Percentiles rank a stretch among this genome's conserved stretches.
phyloP scores from a whole-genome alignment of 1,139 yeast genomes.

The Barnettozyma hawaiiensis region DNA sequence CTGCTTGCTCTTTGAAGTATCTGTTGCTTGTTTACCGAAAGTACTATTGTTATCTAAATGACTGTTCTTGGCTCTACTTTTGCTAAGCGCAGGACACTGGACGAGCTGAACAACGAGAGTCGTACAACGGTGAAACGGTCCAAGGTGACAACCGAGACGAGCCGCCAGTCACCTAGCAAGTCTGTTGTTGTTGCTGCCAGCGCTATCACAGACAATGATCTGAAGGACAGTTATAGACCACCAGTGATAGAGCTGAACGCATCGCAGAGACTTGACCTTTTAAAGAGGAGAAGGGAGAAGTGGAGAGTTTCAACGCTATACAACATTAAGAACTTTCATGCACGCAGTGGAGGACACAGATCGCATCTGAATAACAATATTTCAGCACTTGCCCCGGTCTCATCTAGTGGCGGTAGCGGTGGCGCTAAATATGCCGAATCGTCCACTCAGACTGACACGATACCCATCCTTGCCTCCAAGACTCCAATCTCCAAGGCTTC shows the following conservation, averaged over 20 bases:
- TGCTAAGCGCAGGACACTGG: neutral
- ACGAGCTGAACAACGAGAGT: neutral
- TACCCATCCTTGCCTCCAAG: constrained; percentile 19
- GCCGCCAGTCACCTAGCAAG: neutral
- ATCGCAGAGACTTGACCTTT: constrained; percentile 21
- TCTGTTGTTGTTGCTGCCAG: too few relatives aligned
- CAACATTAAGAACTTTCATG: constrained; percentile 14
- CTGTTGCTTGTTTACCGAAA: too few relatives aligned
- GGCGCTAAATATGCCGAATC: constrained; percentile 10
- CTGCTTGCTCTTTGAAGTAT: too few relatives aligned
- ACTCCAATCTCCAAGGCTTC: constrained; percentile 8
- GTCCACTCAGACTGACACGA: constrained; percentile 16
- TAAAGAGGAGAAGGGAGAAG: constrained; percentile 22
- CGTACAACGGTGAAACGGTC: neutral
- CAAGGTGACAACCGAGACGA: neutral
- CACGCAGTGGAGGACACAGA: constrained; percentile 3
- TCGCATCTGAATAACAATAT: neutral
- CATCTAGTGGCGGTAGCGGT: neutral
- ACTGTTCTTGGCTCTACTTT: neutral
- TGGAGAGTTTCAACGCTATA: constrained; percentile 25
- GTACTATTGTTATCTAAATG: too few relatives aligned
- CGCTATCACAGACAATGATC: neutral
- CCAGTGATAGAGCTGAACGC: constrained; percentile 24
- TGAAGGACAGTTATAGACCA: constrained; percentile 15
- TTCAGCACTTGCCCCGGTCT: neutral